These are phyloP conservation scores for Suillus alpinus DNA, from an alignment of 768 basidiomycete species.

Conservation along the genomic window DNA sequence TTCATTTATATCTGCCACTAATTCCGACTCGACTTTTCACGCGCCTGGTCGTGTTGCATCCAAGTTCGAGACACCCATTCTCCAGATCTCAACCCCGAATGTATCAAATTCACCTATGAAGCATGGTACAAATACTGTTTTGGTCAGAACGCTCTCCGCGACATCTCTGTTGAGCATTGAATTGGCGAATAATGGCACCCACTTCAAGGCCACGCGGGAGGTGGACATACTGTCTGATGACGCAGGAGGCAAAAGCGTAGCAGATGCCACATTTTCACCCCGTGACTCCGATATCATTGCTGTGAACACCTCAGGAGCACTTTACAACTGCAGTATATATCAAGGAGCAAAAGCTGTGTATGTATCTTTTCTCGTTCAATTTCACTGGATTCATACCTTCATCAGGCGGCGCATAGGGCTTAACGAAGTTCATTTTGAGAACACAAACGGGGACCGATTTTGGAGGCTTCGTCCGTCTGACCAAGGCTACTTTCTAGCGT, in stretches of 20 bases:
- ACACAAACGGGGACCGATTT: constrained; percentile 33
- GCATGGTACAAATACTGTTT: constrained; percentile 17
- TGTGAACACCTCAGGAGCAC: constrained; percentile 50
- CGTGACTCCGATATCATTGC: constrained; percentile 34
- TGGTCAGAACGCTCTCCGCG: constrained; percentile 47
- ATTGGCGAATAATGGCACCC: constrained; percentile 1
- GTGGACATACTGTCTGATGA: constrained; percentile 39
- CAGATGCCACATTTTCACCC: constrained; percentile 46
- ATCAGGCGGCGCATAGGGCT: constrained; percentile 21
- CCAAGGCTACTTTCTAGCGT: constrained; percentile 45
- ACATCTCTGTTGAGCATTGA: constrained; percentile 40
- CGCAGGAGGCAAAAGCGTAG: constrained; percentile 37
- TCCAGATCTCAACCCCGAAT: constrained; percentile 50
- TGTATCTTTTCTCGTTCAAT: constrained; percentile 17
- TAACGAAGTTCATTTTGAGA: constrained; percentile 5
- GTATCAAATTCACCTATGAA: constrained; percentile 13
- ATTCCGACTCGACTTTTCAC: constrained; percentile 30
- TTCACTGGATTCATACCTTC: not conserved
- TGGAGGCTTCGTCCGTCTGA: constrained; percentile 49
- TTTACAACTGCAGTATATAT: constrained; percentile 46
- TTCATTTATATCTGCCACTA: constrained; percentile 50
- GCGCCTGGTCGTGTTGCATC: constrained; percentile 41
- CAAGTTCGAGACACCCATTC: constrained; percentile 65
- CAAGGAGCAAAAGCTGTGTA: constrained; percentile 40
- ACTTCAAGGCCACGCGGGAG: constrained; percentile 29